Base-by-base conservation (phyloP, 306 rosid genomes). In the Spatholobus suberectus region DNA sequence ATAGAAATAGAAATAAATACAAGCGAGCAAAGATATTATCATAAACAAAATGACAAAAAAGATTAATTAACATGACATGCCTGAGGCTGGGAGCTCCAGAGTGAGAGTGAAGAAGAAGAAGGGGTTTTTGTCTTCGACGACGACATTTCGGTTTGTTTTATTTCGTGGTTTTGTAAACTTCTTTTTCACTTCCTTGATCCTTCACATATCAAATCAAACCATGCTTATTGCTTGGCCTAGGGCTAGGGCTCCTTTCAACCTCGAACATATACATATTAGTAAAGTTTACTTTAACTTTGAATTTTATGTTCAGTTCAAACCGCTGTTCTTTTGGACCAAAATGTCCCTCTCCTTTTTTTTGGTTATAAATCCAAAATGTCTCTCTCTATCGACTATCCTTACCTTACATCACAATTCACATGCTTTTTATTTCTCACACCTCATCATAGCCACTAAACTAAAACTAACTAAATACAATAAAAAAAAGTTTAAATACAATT, bases 71-170 rank as follows among this genome's bases (percentile, higher is more conserved):
- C 23, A 67, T 51, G 65, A 88, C 94, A 61, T 90, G 89, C 96
- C 96, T 91, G 90, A 77, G 91, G 35, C 63, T 20, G 84, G 8
- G 51, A 87, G 23, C 79, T 29, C 34, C 46, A 44, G 38, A 26
- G 58, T 70, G 57, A 43, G 58, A 44, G 23, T 7, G 57, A 44
- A n/a, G 72, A 37, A 70, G 77, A 80, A n/a, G 72, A 37, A 70
- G 77, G 81, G 77, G 84, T 35, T 84, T 87, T 86, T 77, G 90
- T 41, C 79, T 85, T 88, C 73, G 87, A 83, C 46, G 97, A 87
- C 88, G 26, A 78, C 75, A 66, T 78, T 46, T n/a, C n/a, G n/a
- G n/a, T n/a, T 66, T 49, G 24, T 41, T 24, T 40, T 18, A 17
- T 17, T 76, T 7, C 4, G 0, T 37, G 2, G 44, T 17, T 63